Evolutionary conservation across 1,139 yeast genomes (phyloP), one percentile per base, ranked within the genome.

Genomic region (Candida sp.): DNA sequence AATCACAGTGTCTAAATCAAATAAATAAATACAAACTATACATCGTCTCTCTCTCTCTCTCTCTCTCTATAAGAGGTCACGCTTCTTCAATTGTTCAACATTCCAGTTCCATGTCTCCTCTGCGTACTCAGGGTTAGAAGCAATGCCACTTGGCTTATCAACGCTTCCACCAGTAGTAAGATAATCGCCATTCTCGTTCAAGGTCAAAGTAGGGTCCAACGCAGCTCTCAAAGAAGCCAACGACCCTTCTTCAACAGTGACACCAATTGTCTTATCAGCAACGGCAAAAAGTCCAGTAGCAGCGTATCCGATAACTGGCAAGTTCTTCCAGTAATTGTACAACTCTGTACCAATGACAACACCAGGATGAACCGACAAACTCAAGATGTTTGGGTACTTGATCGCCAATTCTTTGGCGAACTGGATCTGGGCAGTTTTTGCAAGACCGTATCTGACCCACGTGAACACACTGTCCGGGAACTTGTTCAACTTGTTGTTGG

Each of bases 321-420:
- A 42, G n/a, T 57, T 55, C 44, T 61, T 65, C 73, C 72, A 70
- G 53, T 67, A 56, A 48, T 63, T 62, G 57, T 70, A 74, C 47
- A 76, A 65, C 27, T 63, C 70, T 3, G 80, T 73, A n/a, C 65
- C 68, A 23, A 68, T 53, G 47, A 75, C 66, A 12, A 76, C 55
- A 1, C 81, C 81, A 0, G 80, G 80, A 49, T 76, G 81, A 3
- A 73, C 68, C 0, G 78, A 57, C 12, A 70, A 51, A n/a, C 67
- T 61, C 38, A 73, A 61, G 26, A 75, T 69, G 4, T 69, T 60
- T 1, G 78, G 78, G 49, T 69, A 57, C 37, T 62, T 57, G 34
- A 58, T 50, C 3, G 71, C 71, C 33, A 73, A 60, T 42, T 62
- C 57, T 48, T 62, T 65, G 43, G 67, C 59, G 46, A 68, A 60